A percentile compares a stretch with the other conserved stretches of the same genome.
phyloP scores from a whole-genome alignment of 768 basidiomycete species.

The Boletellus ananas region DNA sequence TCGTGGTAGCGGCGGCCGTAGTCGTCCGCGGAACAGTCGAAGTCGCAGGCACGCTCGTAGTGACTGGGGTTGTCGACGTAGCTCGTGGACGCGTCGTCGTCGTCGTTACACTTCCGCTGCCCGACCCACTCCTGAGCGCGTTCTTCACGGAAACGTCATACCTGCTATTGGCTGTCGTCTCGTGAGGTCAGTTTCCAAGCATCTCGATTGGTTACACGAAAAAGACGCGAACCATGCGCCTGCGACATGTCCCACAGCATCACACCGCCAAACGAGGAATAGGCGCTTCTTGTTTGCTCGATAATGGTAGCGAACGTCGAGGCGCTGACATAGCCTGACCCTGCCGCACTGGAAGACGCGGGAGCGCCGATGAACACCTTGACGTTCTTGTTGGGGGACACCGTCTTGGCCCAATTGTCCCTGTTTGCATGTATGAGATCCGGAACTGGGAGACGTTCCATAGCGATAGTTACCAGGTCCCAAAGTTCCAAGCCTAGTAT shows the following conservation, averaged over 20 bases:
- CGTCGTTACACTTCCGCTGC: slow-evolving; percentile 6
- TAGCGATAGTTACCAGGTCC: slow-evolving; percentile 32
- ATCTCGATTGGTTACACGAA: neutral
- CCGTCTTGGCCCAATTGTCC: slow-evolving; percentile 46
- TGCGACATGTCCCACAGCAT: slow-evolving; percentile 45
- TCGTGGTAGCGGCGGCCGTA: slow-evolving; percentile 3
- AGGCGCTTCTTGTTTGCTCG: slow-evolving; percentile 32
- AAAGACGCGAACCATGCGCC: slow-evolving; percentile 35
- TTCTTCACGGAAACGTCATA: slow-evolving; percentile 61
- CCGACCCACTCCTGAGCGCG: slow-evolving; percentile 45
- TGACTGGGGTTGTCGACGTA: slow-evolving; percentile 20
- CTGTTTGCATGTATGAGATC: slow-evolving; percentile 23
- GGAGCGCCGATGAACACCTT: slow-evolving; percentile 51
- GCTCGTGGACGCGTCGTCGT: neutral
- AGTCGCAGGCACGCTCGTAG: slow-evolving; percentile 7
- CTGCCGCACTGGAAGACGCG: slow-evolving; percentile 40
- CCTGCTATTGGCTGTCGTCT: slow-evolving; percentile 45
- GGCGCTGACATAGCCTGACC: slow-evolving; percentile 41
- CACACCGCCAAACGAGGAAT: slow-evolving; percentile 47
- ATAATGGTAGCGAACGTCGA: slow-evolving; percentile 35
- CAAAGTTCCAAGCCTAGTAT: slow-evolving; percentile 47
- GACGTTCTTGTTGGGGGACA: slow-evolving; percentile 43
- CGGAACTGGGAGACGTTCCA: neutral
- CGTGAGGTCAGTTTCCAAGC: neutral
- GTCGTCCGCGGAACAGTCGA: slow-evolving; percentile 7